These are phyloP conservation scores for Hibiscus tridactylites DNA, from an alignment of 345 rosid species.

Conservation along the genomic window DNA sequence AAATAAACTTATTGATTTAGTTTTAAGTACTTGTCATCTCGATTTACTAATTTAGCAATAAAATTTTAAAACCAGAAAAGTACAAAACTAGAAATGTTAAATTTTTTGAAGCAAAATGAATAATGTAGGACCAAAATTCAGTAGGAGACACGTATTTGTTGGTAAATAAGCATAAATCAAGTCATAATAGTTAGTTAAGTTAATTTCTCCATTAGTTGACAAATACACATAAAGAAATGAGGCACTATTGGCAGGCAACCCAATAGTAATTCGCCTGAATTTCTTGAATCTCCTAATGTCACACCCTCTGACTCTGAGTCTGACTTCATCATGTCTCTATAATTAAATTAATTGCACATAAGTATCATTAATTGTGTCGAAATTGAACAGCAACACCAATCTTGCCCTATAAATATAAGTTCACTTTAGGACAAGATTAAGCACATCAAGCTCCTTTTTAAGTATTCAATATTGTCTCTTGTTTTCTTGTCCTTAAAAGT, in stretches of 20 bases:
- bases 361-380: not conserved
- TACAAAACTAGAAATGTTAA: too few relatives aligned
- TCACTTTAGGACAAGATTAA: not conserved
- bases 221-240: not conserved
- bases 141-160: not conserved
- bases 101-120: too few relatives aligned
- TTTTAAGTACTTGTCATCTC: too few relatives aligned
- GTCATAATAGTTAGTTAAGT: not conserved
- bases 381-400: not conserved
- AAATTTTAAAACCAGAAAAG: too few relatives aligned
- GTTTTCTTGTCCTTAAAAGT: constrained; percentile 1
- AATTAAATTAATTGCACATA: too few relatives aligned
- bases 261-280: constrained; percentile 9
- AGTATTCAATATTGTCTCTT: not conserved
- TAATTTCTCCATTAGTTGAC: not conserved
- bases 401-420: constrained; percentile 12
- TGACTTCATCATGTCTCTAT: too few relatives aligned
- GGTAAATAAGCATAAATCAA: not conserved
- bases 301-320: too few relatives aligned
- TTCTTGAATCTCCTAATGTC: not conserved
- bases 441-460: not conserved
- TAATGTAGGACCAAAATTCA: not conserved
- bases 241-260: not conserved
- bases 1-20: too few relatives aligned
- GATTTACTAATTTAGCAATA: too few relatives aligned